Base-by-base conservation (phyloP, 495 filamentous ascomycete genomes). In the Penicillium paxilli region DNA sequence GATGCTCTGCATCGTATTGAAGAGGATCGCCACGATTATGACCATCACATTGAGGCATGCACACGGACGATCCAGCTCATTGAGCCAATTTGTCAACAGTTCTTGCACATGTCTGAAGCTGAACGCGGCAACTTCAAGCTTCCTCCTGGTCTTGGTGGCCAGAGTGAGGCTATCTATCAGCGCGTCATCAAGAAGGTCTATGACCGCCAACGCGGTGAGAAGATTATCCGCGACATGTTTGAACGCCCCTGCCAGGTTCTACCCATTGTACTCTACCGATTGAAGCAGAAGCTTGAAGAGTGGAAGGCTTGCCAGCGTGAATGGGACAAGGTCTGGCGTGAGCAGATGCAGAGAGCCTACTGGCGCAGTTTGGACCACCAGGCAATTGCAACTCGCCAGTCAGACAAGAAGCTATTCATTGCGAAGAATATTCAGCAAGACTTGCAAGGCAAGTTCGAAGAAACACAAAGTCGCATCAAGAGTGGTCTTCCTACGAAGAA, bases 121-220 rank as follows among this genome's bases (percentile, higher is more conserved):
- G 92, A 98, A 62, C 78, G 88, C 44, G 75, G 76, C 5, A 78
- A 72, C 4, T 96, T 92, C 73, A 81, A 82, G 51, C 82, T 99
- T 55, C 89, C 90, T 2, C 75, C 82, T 16, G 90, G 88, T 24
- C 86, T 98, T 46, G 95, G 92, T 52, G 92, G 95, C 1, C 92
- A 95, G 66, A 96, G 91, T 73, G 89, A 92, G 51, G 89, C 93
- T 0, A 97, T 99, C 62, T 96, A 96, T 70, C 91, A 95, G 73
- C 87, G 95, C 4, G 89, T 97, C 3, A 86, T 97, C 55, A 96
- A 96, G 83, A 99, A 99, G 75, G 88, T 99, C n/a, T 99, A 98
- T 60, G 91, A 91, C 23, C 78, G 83, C 10, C 89, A 95, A 38
- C 86, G 84, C 52, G 95, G 93, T 11, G 80, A 86, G 26, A 83